Evolutionary conservation across 1,284 basidiomycete genomes (phyloP).

Genomic region (Ceratobasidium theobromae): DNA sequence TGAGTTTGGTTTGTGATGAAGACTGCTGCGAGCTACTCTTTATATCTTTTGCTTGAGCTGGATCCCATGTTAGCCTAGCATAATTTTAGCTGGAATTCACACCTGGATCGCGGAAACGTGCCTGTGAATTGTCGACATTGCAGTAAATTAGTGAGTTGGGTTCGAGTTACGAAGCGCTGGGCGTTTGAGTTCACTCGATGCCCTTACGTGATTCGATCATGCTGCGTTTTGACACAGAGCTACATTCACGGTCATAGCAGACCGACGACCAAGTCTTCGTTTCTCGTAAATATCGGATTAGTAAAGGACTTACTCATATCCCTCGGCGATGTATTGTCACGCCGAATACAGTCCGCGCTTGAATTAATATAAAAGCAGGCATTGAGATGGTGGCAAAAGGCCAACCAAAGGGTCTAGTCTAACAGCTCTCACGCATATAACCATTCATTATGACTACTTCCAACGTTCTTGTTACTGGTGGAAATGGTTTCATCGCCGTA

Average conservation of each 20-base stretch:
- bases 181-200: neutral
- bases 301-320: no score
- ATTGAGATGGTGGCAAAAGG: no score
- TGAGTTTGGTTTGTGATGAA: constrained; percentile 92
- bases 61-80: constrained; percentile 79
- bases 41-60: constrained; percentile 79
- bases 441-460: constrained; percentile 37
- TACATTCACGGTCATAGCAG: no score
- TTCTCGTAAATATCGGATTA: no score
- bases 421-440: no score
- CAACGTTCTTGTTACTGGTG: constrained; percentile 49
- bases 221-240: no score
- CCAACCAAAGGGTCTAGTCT: no score
- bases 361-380: no score
- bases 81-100: neutral
- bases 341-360: no score
- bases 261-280: no score
- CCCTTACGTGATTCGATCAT: no score
- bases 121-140: constrained; percentile 79
- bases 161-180: constrained; percentile 3
- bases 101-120: neutral
- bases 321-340: no score
- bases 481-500: constrained; percentile 47
- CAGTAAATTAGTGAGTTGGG: constrained; percentile 27
- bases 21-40: constrained; percentile 87